phyloP scores from a whole-genome alignment of 169 alveolate genomes.

The Plasmodium adleri region DNA sequence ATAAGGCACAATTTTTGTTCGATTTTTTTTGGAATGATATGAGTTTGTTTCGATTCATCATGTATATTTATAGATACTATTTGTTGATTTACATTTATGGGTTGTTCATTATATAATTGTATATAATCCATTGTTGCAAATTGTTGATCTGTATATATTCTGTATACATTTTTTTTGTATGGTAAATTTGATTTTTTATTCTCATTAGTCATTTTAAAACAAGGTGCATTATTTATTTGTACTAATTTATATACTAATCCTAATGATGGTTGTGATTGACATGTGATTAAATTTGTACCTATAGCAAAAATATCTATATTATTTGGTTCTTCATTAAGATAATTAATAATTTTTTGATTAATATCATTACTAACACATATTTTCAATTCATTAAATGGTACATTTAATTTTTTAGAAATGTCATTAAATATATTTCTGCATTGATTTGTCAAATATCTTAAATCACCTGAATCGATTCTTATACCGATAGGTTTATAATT shows the following conservation, averaged over 20 bases:
- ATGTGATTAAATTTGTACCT: slow-evolving; percentile 95
- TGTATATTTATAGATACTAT: slow-evolving; percentile 15
- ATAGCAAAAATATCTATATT: slow-evolving; percentile 92
- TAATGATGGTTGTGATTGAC: slow-evolving; percentile 94
- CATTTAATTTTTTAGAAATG: slow-evolving; percentile 75
- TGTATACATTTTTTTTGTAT: slow-evolving; percentile 87
- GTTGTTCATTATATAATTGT: slow-evolving; percentile 63
- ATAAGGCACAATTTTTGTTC: slow-evolving; percentile 39
- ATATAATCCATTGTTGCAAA: slow-evolving; percentile 79
- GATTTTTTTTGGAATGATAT: slow-evolving; percentile 39
- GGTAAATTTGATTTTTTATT: slow-evolving; percentile 90
- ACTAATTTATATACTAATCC: slow-evolving; percentile 93
- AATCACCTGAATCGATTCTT: slow-evolving; percentile 93
- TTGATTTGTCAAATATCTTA: slow-evolving; percentile 85
- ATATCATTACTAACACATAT: slow-evolving; percentile 92
- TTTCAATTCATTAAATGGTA: slow-evolving; percentile 68
- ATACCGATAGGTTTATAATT: slow-evolving; percentile 87
- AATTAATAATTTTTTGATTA: slow-evolving; percentile 83
- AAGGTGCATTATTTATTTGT: slow-evolving; percentile 88
- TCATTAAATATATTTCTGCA: slow-evolving; percentile 79
- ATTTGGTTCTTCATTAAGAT: slow-evolving; percentile 84
- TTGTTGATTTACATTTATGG: slow-evolving; percentile 24
- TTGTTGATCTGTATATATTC: slow-evolving; percentile 81
- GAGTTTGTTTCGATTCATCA: slow-evolving; percentile 16
- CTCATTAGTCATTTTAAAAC: slow-evolving; percentile 92